phyloP scores from a whole-genome alignment of 2,329 filamentous ascomycete species.

The Claviceps cyperi region DNA sequence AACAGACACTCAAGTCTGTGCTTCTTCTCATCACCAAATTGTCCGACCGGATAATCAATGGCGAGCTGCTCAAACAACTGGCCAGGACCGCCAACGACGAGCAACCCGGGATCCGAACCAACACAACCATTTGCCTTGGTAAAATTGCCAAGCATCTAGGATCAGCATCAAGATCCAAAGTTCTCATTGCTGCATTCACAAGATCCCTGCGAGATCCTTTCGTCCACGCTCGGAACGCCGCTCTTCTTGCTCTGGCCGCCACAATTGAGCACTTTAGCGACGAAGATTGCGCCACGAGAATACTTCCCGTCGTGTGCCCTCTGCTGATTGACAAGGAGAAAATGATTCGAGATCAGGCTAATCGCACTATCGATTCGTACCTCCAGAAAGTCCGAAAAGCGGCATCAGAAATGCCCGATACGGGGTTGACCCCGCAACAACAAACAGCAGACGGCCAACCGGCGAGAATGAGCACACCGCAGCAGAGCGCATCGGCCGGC shows the following conservation, averaged over 20 bases:
- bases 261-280: conserved; percentile 78
- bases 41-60: conserved; percentile 84
- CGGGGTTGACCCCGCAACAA: conserved; percentile 53
- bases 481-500: conserved; percentile 35
- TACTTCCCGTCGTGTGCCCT: conserved; percentile 74
- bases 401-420: conserved; percentile 65
- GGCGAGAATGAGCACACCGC: conserved; percentile 68
- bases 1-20: conserved; percentile 92
- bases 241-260: conserved; percentile 70
- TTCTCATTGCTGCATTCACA: conserved; percentile 83
- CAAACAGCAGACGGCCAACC: conserved; percentile 35
- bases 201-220: conserved; percentile 86
- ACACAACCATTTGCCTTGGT: conserved; percentile 92
- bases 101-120: conserved; percentile 91
- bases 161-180: conserved; percentile 65
- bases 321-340: conserved; percentile 90
- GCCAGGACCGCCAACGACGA: conserved; percentile 97
- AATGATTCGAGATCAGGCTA: conserved; percentile 79
- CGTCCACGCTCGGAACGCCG: conserved; percentile 81
- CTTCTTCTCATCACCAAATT: conserved; percentile 77
- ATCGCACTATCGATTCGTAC: conserved; percentile 78
- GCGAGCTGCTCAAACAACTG: conserved; percentile 76
- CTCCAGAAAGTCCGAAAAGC: conserved; percentile 71
- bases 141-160: conserved; percentile 90
- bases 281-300: conserved; percentile 72